Percentiles rank a stretch among this genome's conserved stretches.
Evolutionary conservation across 257 asterid species (phyloP).

Genomic region (Fraxinus americana): DNA sequence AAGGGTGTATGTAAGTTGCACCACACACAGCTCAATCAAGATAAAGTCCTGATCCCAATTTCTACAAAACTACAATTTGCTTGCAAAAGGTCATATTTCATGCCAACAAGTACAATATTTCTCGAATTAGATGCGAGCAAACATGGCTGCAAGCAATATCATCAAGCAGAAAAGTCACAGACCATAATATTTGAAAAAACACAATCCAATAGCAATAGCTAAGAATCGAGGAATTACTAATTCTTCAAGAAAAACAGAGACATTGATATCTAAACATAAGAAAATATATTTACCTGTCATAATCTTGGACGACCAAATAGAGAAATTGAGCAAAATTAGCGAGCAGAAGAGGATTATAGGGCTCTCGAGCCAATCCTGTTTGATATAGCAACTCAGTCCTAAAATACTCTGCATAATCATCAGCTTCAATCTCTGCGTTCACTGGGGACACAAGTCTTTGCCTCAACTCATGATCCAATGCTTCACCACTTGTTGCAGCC

Average conservation of each 20-base stretch:
- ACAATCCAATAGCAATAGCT: slow-evolving; percentile 15
- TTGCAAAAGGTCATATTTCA: slow-evolving; percentile 30
- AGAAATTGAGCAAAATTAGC: slow-evolving; percentile 94
- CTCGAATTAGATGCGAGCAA: slow-evolving; percentile 11
- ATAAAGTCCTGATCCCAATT: slow-evolving; percentile 27
- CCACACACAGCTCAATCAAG: slow-evolving; percentile 54
- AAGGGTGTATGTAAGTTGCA: slow-evolving; percentile 23
- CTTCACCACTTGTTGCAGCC: slow-evolving; percentile 40
- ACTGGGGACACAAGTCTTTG: slow-evolving; percentile 66
- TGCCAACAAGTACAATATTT: slow-evolving; percentile 23
- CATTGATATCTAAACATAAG: slow-evolving; percentile 15
- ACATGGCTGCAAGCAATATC: slow-evolving; percentile 1
- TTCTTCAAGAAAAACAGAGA: slow-evolving; percentile 24
- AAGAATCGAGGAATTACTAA: background rate
- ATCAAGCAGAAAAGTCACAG: slow-evolving; percentile 18
- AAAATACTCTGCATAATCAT: slow-evolving; percentile 45
- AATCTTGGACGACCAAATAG: slow-evolving; percentile 67
- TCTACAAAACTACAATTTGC: slow-evolving; percentile 14
- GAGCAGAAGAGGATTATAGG: slow-evolving; percentile 71
- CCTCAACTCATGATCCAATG: slow-evolving; percentile 68
- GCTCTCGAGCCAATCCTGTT: slow-evolving; percentile 59
- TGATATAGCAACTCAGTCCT: slow-evolving; percentile 68
- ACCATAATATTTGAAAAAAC: slow-evolving; percentile 8
- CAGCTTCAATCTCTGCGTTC: slow-evolving; percentile 59
- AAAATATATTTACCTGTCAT: slow-evolving; percentile 67